These are phyloP conservation scores for Camelina neglecta DNA, from an alignment of 345 rosid genomes.

Conservation along the genomic window DNA sequence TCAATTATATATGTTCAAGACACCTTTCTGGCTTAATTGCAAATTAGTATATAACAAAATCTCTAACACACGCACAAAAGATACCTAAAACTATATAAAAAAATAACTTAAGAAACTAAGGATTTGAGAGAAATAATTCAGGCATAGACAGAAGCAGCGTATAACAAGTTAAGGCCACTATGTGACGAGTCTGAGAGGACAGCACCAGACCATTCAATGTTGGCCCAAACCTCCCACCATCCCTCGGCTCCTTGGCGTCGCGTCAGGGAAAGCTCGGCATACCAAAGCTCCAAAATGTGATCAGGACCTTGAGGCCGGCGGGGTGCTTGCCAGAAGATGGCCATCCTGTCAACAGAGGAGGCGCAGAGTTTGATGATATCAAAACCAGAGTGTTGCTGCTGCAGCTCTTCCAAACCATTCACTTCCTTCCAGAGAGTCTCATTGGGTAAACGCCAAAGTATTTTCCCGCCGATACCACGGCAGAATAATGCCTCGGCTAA, in stretches of 20 bases:
- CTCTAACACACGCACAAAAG: no score
- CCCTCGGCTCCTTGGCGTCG: background rate
- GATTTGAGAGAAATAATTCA: background rate
- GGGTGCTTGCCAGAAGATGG: background rate
- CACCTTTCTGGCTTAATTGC: no score
- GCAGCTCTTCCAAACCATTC: background rate
- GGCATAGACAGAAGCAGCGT: background rate
- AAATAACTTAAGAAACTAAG: no score
- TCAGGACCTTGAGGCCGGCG: background rate
- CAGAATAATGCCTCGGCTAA: background rate
- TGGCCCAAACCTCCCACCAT: background rate
- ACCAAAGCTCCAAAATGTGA: background rate
- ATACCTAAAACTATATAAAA: no score
- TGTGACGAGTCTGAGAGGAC: background rate
- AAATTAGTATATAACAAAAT: no score
- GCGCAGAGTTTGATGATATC: background rate
- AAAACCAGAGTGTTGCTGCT: background rate
- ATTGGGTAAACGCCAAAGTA: background rate
- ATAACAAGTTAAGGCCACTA: background rate
- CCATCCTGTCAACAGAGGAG: background rate
- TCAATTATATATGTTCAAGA: no score
- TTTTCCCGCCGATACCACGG: background rate
- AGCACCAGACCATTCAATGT: background rate
- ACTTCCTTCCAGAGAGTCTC: background rate
- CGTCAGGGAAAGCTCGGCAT: background rate